These are phyloP conservation scores for Globisporangium canariense DNA, from an alignment of 352 stramenopile species.

Conservation along the genomic window DNA sequence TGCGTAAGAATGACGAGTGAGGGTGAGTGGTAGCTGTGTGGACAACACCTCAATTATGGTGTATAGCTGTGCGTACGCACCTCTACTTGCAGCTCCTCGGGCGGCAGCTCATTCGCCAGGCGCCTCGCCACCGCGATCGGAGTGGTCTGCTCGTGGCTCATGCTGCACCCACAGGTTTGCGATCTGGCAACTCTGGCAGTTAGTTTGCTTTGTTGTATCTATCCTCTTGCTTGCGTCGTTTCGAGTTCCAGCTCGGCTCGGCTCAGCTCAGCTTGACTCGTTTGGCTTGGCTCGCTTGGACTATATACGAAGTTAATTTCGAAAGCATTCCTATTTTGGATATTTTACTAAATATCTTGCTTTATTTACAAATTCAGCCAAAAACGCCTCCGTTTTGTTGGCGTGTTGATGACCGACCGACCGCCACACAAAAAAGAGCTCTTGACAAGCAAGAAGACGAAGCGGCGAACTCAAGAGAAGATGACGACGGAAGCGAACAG, in stretches of 20 bases:
- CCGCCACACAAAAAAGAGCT: not conserved
- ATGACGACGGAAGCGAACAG: not conserved
- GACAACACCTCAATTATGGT: not conserved
- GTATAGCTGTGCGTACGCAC: conserved; percentile 12
- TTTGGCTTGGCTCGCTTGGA: not conserved
- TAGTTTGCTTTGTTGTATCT: no score
- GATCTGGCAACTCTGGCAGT: no score
- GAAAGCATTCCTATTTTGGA: no score
- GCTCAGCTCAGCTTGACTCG: not conserved
- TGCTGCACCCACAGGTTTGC: not conserved
- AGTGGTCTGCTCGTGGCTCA: conserved; percentile 4
- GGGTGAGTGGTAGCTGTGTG: not conserved
- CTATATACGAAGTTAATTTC: no score
- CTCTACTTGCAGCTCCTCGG: conserved; percentile 62
- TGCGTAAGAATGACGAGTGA: conserved; percentile 12
- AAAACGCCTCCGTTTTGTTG: no score
- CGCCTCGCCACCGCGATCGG: conserved; percentile 28
- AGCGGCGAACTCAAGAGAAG: not conserved
- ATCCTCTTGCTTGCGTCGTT: conserved; percentile 1
- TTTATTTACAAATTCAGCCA: not conserved
- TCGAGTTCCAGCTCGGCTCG: conserved; percentile 1
- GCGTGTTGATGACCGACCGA: not conserved
- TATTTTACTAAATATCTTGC: no score
- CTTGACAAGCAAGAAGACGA: not conserved
- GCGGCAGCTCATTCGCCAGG: conserved; percentile 39